These are phyloP conservation scores for Pyrus bretschneideri DNA, from an alignment of 306 rosid species.

Conservation along the genomic window DNA sequence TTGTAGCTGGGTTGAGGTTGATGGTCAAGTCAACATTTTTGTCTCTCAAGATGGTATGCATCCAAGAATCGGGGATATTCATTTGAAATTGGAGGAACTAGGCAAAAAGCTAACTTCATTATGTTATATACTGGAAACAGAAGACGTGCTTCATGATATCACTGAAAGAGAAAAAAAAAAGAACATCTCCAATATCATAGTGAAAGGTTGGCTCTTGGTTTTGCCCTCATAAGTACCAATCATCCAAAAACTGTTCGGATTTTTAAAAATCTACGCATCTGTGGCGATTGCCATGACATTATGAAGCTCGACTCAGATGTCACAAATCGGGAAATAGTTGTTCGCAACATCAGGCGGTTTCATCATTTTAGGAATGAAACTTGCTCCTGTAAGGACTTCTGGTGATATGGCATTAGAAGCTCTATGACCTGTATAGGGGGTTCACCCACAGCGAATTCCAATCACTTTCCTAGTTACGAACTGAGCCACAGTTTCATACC, in stretches of 20 bases:
- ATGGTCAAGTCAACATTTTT: conserved; percentile 29
- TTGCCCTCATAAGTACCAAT: conserved; percentile 15
- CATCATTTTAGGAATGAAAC: conserved; percentile 31
- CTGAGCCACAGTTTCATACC: not conserved
- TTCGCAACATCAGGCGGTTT: conserved; percentile 24
- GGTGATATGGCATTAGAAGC: conserved; percentile 20
- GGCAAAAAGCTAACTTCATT: conserved; percentile 2
- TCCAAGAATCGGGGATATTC: conserved; percentile 24
- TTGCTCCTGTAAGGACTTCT: conserved; percentile 24
- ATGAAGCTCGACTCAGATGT: conserved; percentile 25
- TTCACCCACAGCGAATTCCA: not conserved
- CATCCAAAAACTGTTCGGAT: conserved; percentile 15
- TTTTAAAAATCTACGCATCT: conserved; percentile 30
- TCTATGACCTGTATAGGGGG: not conserved
- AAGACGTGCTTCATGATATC: conserved; percentile 22
- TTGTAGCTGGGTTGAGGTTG: conserved; percentile 37
- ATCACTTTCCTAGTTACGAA: not conserved
- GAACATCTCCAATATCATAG: conserved; percentile 29
- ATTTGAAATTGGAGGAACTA: conserved; percentile 27
- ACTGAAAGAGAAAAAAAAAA: conserved; percentile 16
- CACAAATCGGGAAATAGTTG: conserved; percentile 21
- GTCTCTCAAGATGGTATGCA: conserved; percentile 33
- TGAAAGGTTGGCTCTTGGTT: conserved; percentile 34
- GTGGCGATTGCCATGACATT: conserved; percentile 28
- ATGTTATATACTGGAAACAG: conserved; percentile 23